Conservation (phyloP, 2,329 filamentous ascomycete genomes). For the Clonostachys sp. region DNA sequence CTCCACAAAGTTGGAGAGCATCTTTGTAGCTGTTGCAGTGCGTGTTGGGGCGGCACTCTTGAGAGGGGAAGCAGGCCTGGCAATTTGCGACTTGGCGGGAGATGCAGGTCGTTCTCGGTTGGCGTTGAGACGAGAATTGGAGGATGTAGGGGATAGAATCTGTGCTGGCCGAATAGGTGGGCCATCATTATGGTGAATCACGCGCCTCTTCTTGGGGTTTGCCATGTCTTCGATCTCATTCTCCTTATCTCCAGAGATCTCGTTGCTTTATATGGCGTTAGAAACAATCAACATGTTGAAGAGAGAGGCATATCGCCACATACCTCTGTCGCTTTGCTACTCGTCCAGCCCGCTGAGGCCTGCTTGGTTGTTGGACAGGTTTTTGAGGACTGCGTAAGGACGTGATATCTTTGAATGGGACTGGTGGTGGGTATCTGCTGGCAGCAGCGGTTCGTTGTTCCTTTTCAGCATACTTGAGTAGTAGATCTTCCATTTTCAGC, state of each 20-base stretch:
- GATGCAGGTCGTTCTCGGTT: conserved; percentile 33
- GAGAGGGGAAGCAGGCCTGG: conserved; percentile 57
- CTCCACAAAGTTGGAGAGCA: conserved; percentile 54
- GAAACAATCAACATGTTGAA: conserved; percentile 10
- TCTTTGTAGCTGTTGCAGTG: conserved; percentile 31
- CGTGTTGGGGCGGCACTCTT: conserved; percentile 43
- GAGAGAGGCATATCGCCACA: conserved; percentile 10
- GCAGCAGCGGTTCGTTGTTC: conserved; percentile 30
- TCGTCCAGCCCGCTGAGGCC: conserved; percentile 13
- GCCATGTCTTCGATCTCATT: conserved; percentile 58
- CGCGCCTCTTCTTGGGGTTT: conserved; percentile 66
- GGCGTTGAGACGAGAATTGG: conserved; percentile 66
- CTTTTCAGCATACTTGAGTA: conserved; percentile 45
- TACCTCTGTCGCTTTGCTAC: conserved; percentile 49
- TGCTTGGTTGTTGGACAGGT: conserved; percentile 15
- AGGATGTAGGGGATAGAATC: conserved; percentile 77
- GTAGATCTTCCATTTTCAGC: conserved; percentile 75
- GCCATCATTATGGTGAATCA: conserved; percentile 35
- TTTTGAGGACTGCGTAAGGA: conserved; percentile 28
- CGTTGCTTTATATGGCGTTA: conserved; percentile 41
- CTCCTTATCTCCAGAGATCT: conserved; percentile 70
- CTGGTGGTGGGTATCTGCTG: conserved; percentile 33
- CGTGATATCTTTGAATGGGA: conserved; percentile 42
- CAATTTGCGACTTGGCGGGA: conserved; percentile 52
- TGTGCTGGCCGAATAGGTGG: conserved; percentile 39